These are phyloP conservation scores for Ceratobasidium sp. DNA, from an alignment of 1,284 basidiomycete species.

Conservation along the genomic window DNA sequence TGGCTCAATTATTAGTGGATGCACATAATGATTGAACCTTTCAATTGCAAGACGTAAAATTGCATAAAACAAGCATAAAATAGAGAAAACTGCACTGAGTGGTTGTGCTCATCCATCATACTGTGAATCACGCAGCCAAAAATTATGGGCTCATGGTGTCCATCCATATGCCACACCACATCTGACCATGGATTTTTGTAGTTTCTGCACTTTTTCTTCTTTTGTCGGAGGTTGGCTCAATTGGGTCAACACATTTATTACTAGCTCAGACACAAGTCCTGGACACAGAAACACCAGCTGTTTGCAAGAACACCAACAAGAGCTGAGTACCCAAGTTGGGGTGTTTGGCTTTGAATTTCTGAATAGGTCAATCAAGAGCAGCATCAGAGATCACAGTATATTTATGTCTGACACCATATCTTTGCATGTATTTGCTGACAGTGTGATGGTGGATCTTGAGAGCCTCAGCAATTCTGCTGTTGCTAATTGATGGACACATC, in stretches of 20 bases:
- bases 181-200: constrained; percentile 61
- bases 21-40: neutral
- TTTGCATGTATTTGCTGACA: neutral
- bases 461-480: neutral
- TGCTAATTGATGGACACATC: neutral
- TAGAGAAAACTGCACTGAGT: constrained; percentile 56
- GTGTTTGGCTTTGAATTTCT: constrained; percentile 48
- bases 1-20: neutral
- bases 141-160: constrained; percentile 66
- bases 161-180: constrained; percentile 65
- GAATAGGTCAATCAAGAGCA: constrained; percentile 38
- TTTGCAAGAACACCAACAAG: constrained; percentile 50
- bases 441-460: neutral
- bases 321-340: constrained; percentile 52
- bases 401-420: constrained; percentile 4
- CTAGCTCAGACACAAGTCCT: constrained; percentile 37
- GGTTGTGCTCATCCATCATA: constrained; percentile 62
- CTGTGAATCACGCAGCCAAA: constrained; percentile 70
- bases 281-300: constrained; percentile 49
- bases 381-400: constrained; percentile 15
- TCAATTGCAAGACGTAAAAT: neutral
- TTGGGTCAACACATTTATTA: neutral
- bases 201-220: constrained; percentile 52
- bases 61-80: neutral
- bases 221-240: neutral